Conservation (phyloP, 1,139 yeast genomes). For the Geotrichum fermentans region DNA sequence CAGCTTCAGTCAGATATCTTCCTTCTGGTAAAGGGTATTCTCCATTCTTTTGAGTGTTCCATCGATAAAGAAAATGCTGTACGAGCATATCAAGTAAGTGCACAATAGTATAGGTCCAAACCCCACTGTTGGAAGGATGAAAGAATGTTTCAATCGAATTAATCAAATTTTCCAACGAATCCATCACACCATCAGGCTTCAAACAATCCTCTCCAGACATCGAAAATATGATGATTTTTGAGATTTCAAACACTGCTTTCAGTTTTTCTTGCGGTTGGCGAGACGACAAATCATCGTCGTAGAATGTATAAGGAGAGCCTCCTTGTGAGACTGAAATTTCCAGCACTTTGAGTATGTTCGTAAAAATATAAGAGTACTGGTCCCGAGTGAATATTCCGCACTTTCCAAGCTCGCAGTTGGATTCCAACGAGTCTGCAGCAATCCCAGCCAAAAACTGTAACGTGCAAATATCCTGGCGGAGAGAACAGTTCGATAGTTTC, state of each 20-base stretch:
- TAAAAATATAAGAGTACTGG: constrained; percentile 58
- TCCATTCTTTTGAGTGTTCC: constrained; percentile 37
- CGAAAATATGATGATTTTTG: constrained; percentile 62
- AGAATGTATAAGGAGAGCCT: constrained; percentile 36
- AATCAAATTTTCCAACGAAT: constrained; percentile 50
- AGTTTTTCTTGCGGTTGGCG: constrained; percentile 27
- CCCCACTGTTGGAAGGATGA: constrained; percentile 87
- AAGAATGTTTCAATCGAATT: constrained; percentile 77
- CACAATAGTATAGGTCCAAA: constrained; percentile 73
- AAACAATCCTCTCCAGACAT: constrained; percentile 44
- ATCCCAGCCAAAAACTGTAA: constrained; percentile 63
- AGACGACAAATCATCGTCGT: constrained; percentile 28
- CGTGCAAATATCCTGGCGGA: constrained; percentile 61
- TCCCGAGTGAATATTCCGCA: constrained; percentile 60
- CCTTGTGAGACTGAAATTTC: constrained; percentile 40
- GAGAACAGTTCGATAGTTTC: constrained; percentile 55
- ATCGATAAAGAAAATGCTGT: constrained; percentile 34
- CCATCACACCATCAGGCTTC: constrained; percentile 48
- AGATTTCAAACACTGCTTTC: constrained; percentile 38
- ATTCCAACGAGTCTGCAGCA: constrained; percentile 44
- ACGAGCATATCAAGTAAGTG: constrained; percentile 48
- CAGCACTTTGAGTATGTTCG: constrained; percentile 39
- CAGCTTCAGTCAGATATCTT: constrained; percentile 44
- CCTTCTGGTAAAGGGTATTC: constrained; percentile 40
- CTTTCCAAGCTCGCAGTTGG: constrained; percentile 37